Base-by-base conservation (phyloP, 257 asterid genomes). In the Scutellaria barbata region DNA sequence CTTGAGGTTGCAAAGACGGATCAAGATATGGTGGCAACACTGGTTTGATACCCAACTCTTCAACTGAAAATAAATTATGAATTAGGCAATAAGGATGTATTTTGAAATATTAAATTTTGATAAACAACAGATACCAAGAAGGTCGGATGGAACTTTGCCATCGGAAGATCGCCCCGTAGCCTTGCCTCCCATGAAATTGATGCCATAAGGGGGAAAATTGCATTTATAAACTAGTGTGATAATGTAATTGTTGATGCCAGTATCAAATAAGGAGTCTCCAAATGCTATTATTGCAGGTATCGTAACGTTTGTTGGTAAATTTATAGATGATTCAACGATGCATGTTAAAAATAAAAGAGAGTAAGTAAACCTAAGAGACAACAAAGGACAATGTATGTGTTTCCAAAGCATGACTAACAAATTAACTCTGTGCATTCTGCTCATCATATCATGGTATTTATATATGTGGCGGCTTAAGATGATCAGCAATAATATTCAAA, bases 131-230 rank as follows among this genome's bases (percentile, higher is more conserved):
- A 10, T 62, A 85, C 90, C 87, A 37, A 85, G 5, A 65, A 87
- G 69, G 70, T 87, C 93, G 0, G 90, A 14, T 6, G 93, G 93
- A 7, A 84, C 85, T 73, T 78, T 85, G 43, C 86, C 93, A 46
- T 87, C 78, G 12, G 81, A 77, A 69, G 79, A 87, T 46, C 90
- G 69, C 7, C 93, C 93, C 0, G 93, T 85, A 1, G 93, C 81
- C 35, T 13, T 68, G 62, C 90, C 88, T 16, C 88, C 87, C 63
- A 73, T 67, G 68, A 87, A 85, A 55, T 87, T 88, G 74, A 70
- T 73, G 0, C 93, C 89, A 63, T 85, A 85, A 37, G 93, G 93
- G n/a, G 81, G 85, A 40, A n/a, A 85, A 63, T 87, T 76, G 35
- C 65, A 73, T 69, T 81, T 87, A 12, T n/a, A n/a, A n/a, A 70